phyloP scores from a whole-genome alignment of 805 yeast genomes.

The Groenewaldozyma salmanticensis region DNA sequence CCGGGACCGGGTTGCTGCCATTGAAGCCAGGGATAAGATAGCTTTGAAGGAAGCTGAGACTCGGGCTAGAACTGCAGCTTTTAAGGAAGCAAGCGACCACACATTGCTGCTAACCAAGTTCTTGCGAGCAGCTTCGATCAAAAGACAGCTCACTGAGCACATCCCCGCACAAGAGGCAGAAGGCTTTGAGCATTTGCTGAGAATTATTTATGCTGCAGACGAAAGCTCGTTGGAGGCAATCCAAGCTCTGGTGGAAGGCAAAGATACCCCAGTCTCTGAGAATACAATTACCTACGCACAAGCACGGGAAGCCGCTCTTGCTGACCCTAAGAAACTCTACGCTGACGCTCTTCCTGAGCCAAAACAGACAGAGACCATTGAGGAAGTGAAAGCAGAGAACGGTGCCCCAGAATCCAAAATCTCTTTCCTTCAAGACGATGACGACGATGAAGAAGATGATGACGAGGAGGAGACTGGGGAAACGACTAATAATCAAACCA shows the following conservation, averaged over 20 bases:
- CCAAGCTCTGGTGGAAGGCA: constrained; percentile 22
- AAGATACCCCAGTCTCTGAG: constrained; percentile 18
- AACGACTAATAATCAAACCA: neutral
- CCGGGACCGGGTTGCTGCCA: constrained; percentile 12
- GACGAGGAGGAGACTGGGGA: neutral
- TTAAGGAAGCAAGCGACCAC: constrained; percentile 15
- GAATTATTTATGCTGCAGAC: constrained; percentile 25
- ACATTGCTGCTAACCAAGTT: constrained; percentile 21
- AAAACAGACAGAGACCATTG: constrained; percentile 1
- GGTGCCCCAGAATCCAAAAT: constrained; percentile 8
- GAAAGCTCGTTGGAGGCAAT: constrained; percentile 25
- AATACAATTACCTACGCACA: constrained; percentile 13
- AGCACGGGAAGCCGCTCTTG: constrained; percentile 11
- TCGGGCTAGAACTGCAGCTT: constrained; percentile 13
- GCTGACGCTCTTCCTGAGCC: constrained; percentile 2
- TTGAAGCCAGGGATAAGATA: constrained; percentile 9
- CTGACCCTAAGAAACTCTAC: constrained; percentile 11
- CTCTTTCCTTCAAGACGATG: constrained; percentile 16
- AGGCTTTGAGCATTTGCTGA: constrained; percentile 25
- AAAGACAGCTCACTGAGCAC: constrained; percentile 20
- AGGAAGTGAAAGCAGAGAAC: neutral
- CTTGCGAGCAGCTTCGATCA: constrained; percentile 26
- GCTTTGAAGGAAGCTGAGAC: constrained; percentile 9
- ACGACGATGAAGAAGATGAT: neutral
- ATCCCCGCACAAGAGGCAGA: constrained; percentile 16